These are phyloP conservation scores for Penicillium verrucosum DNA, from an alignment of 2,329 filamentous ascomycete genomes.

Conservation along the genomic window DNA sequence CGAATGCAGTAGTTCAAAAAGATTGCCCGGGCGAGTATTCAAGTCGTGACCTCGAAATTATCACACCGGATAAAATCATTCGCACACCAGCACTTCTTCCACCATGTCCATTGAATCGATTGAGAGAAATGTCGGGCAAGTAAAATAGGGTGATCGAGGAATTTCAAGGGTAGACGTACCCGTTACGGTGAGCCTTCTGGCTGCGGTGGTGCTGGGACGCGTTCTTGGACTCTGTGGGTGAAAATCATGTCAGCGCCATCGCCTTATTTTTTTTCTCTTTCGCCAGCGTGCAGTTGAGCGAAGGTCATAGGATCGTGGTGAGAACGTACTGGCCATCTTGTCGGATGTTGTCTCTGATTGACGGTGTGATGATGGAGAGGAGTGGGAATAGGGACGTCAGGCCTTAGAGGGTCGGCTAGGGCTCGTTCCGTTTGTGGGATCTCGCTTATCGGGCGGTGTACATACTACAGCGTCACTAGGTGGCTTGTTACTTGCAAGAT, in stretches of 20 bases:
- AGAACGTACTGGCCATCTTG: slow-evolving; percentile 48
- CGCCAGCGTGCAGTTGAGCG: not conserved
- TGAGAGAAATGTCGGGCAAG: not conserved
- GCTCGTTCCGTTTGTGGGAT: slow-evolving; percentile 38
- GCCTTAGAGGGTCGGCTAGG: slow-evolving; percentile 36
- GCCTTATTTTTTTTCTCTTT: slow-evolving; percentile 5
- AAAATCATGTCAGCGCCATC: slow-evolving; percentile 28
- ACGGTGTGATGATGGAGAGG: slow-evolving; percentile 37
- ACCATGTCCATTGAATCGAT: not conserved
- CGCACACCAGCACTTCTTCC: not conserved
- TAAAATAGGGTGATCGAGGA: slow-evolving; percentile 4
- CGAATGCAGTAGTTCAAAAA: slow-evolving; percentile 1
- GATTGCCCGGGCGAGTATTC: slow-evolving; percentile 1
- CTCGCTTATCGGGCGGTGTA: slow-evolving; percentile 39
- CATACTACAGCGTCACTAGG: slow-evolving; percentile 12
- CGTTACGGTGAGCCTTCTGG: slow-evolving; percentile 99
- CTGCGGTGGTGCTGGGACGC: slow-evolving; percentile 98
- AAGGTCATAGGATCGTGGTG: slow-evolving; percentile 5
- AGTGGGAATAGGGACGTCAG: slow-evolving; percentile 30
- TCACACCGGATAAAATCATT: slow-evolving; percentile 1
- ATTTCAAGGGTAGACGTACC: slow-evolving; percentile 59
- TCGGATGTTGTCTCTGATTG: slow-evolving; percentile 43
- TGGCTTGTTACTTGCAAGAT: not conserved
- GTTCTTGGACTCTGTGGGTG: slow-evolving; percentile 90
- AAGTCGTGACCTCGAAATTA: not conserved